These are phyloP conservation scores for Xylariaceae sp. DNA, from an alignment of 2,329 filamentous ascomycete genomes.

Conservation along the genomic window DNA sequence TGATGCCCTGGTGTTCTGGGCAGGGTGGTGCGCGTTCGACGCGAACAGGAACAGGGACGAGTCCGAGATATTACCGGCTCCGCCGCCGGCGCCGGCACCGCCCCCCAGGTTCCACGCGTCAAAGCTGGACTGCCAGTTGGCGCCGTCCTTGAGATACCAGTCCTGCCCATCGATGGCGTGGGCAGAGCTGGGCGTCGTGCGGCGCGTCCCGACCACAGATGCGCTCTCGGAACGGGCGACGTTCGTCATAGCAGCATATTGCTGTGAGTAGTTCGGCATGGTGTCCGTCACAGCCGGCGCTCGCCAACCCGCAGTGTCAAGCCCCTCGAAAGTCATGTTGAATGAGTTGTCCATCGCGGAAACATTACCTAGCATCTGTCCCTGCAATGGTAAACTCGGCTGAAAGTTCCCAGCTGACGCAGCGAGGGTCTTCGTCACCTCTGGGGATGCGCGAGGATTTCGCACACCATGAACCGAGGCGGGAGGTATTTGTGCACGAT, in stretches of 20 bases:
- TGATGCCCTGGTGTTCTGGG: slow-evolving; percentile 11
- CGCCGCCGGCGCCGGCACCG: slow-evolving; percentile 9
- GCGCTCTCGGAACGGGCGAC: slow-evolving; percentile 8
- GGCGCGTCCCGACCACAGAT: slow-evolving; percentile 16
- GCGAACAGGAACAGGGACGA: slow-evolving; percentile 24
- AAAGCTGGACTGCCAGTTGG: slow-evolving; percentile 52
- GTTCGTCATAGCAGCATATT: slow-evolving; percentile 17
- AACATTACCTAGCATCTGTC: slow-evolving; percentile 13
- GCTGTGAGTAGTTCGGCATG: slow-evolving; percentile 22
- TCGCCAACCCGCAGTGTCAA: slow-evolving; percentile 18
- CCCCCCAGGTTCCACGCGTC: slow-evolving; percentile 40
- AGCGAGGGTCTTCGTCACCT: slow-evolving; percentile 19
- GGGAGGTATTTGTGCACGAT: background rate
- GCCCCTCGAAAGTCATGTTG: slow-evolving; percentile 10
- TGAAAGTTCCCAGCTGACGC: slow-evolving; percentile 18
- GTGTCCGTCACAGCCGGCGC: slow-evolving; percentile 17
- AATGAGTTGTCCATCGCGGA: slow-evolving; percentile 15
- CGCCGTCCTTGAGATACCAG: slow-evolving; percentile 51
- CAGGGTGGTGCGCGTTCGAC: slow-evolving; percentile 12
- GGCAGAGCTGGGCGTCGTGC: slow-evolving; percentile 22
- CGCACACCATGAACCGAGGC: slow-evolving; percentile 4
- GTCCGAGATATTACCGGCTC: slow-evolving; percentile 23
- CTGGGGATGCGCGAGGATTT: slow-evolving; percentile 19
- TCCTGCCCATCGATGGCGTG: slow-evolving; percentile 44
- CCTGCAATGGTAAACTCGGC: slow-evolving; percentile 9